Evolutionary conservation across 345 rosid genomes (phyloP).

Genomic region (Euphorbia pulcherrima): DNA sequence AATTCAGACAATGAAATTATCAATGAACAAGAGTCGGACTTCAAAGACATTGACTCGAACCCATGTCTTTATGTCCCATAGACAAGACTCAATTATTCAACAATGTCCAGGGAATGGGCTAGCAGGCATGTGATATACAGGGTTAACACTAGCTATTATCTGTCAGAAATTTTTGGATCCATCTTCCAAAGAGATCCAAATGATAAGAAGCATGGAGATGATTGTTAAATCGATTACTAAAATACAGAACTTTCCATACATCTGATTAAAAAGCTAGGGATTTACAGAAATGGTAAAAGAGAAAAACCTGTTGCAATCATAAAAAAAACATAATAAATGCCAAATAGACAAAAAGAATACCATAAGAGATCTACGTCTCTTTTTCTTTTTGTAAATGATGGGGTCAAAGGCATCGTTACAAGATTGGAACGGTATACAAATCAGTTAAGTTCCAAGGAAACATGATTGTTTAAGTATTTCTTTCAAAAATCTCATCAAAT

Average conservation of each 20-base stretch:
- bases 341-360: neutral
- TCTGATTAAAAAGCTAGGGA: neutral
- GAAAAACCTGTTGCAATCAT: neutral
- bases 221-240: neutral
- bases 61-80: slow-evolving; percentile 24
- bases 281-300: neutral
- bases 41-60: slow-evolving; percentile 19
- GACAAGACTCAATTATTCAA: slow-evolving; percentile 13
- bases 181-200: neutral
- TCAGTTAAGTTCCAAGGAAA: neutral
- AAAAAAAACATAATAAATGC: neutral
- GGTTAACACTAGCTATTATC: neutral
- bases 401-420: too few species aligned
- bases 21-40: slow-evolving; percentile 5
- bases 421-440: neutral
- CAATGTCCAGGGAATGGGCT: slow-evolving; percentile 22
- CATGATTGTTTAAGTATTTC: neutral
- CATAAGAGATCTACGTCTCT: neutral
- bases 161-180: slow-evolving; percentile 9
- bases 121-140: slow-evolving; percentile 27
- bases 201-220: neutral
- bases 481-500: neutral
- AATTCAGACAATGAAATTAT: neutral
- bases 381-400: too few species aligned
- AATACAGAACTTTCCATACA: neutral